Evolutionary conservation across 345 rosid genomes (phyloP).

Genomic region (Excoecaria cochinchinensis): DNA sequence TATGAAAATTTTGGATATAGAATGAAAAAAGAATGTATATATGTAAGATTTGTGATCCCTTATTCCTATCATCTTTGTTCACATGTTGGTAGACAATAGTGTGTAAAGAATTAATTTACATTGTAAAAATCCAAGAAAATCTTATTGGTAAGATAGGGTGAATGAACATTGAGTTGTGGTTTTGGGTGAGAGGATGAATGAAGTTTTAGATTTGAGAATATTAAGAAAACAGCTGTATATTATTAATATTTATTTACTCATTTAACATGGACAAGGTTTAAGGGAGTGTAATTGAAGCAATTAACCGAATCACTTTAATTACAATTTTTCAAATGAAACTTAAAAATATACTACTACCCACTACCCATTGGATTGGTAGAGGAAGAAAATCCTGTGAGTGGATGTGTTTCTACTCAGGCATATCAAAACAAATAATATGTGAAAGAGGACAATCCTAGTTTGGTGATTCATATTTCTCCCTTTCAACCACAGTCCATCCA

Average conservation of each 20-base stretch:
- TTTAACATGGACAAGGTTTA: no score
- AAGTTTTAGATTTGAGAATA: background rate
- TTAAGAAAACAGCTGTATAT: no score
- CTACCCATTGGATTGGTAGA: no score
- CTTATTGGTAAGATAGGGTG: background rate
- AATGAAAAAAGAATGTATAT: no score
- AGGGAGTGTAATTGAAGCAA: no score
- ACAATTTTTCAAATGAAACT: no score
- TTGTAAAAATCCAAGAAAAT: background rate
- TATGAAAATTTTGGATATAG: no score
- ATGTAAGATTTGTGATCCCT: no score
- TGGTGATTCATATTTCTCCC: background rate
- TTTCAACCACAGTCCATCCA: constrained; percentile 4
- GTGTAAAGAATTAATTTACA: background rate
- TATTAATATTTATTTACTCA: no score
- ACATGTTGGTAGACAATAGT: background rate
- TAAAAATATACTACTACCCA: no score
- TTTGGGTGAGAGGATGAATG: background rate
- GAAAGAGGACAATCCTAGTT: background rate
- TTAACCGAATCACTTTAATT: no score
- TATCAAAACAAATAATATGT: background rate
- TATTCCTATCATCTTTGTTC: background rate
- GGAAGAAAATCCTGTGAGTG: background rate
- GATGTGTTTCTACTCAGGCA: background rate
- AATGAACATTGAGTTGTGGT: background rate